Evolutionary conservation across 192 early-diverging fungal genomes (phyloP).

Genomic region (Rhizophagus clarus): DNA sequence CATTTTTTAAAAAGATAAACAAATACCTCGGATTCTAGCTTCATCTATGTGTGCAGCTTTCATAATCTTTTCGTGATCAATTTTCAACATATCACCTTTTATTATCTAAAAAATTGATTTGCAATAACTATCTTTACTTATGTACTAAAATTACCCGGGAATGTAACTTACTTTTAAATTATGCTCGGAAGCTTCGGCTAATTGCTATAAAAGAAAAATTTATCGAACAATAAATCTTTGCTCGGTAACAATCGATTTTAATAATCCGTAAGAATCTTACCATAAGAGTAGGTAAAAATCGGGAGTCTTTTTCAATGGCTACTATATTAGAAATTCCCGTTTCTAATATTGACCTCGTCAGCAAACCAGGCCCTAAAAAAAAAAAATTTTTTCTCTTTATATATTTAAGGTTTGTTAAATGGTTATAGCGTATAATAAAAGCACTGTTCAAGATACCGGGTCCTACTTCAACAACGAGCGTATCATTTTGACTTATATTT

Average conservation of each 20-base stretch:
- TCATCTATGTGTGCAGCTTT: slow-evolving; percentile 36
- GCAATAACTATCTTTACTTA: neutral
- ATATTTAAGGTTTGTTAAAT: neutral
- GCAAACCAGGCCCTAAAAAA: slow-evolving; percentile 63
- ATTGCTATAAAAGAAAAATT: slow-evolving; percentile 48
- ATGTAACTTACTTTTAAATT: slow-evolving; percentile 43
- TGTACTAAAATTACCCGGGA: neutral
- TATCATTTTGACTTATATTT: slow-evolving; percentile 53
- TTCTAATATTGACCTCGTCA: slow-evolving; percentile 78
- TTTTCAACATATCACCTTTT: slow-evolving; percentile 65
- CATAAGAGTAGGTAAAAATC: slow-evolving; percentile 67
- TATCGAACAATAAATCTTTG: neutral
- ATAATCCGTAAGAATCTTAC: slow-evolving; percentile 38
- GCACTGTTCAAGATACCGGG: slow-evolving; percentile 51
- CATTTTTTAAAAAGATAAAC: no score
- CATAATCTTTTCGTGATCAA: slow-evolving; percentile 58
- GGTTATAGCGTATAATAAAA: neutral
- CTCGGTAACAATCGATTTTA: neutral
- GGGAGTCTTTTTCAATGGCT: slow-evolving; percentile 71
- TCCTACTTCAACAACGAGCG: slow-evolving; percentile 76
- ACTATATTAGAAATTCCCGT: slow-evolving; percentile 62
- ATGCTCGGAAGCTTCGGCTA: slow-evolving; percentile 66
- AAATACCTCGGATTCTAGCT: neutral
- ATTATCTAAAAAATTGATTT: slow-evolving; percentile 42
- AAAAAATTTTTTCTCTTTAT: neutral